These are phyloP conservation scores for Aaosphaeria pasadenensis DNA, from an alignment of 2,329 filamentous ascomycete species.

Conservation along the genomic window DNA sequence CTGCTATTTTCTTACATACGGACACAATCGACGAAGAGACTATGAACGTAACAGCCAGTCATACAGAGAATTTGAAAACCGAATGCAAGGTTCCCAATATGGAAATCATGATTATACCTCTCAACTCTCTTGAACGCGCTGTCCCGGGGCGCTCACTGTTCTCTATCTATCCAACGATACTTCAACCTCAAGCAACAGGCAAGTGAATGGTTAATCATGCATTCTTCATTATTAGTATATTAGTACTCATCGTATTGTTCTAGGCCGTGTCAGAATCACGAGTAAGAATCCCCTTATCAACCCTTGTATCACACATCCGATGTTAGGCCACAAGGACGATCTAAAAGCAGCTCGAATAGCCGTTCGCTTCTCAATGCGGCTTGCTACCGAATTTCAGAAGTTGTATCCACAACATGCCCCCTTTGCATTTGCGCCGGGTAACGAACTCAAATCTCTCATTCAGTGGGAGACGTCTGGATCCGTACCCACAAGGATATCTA, in stretches of 20 bases:
- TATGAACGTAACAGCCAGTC: slow-evolving; percentile 4
- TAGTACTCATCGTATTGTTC: slow-evolving; percentile 2
- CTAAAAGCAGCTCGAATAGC: slow-evolving; percentile 7
- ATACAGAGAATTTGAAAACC: not conserved
- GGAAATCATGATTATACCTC: slow-evolving; percentile 8
- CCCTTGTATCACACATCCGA: slow-evolving; percentile 9
- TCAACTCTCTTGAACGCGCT: slow-evolving; percentile 8
- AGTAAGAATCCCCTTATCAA: slow-evolving; percentile 9
- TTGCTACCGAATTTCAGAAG: slow-evolving; percentile 8
- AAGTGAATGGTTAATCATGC: no score
- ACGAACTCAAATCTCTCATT: slow-evolving; percentile 5
- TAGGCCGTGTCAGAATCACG: slow-evolving; percentile 8
- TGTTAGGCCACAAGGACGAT: slow-evolving; percentile 9
- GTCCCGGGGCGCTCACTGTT: slow-evolving; percentile 9
- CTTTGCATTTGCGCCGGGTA: slow-evolving; percentile 11
- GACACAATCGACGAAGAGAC: slow-evolving; percentile 6
- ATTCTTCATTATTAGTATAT: no score
- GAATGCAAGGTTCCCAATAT: slow-evolving; percentile 5
- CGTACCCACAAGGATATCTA: no score
- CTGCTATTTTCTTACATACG: slow-evolving; percentile 8
- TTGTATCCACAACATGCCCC: slow-evolving; percentile 8
- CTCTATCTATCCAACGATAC: slow-evolving; percentile 10
- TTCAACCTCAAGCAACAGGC: slow-evolving; percentile 9
- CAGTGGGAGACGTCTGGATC: slow-evolving; percentile 7
- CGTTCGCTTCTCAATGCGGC: slow-evolving; percentile 9